Evolutionary conservation across 1,284 basidiomycete species (phyloP).

Genomic region (Inonotus hispidus): DNA sequence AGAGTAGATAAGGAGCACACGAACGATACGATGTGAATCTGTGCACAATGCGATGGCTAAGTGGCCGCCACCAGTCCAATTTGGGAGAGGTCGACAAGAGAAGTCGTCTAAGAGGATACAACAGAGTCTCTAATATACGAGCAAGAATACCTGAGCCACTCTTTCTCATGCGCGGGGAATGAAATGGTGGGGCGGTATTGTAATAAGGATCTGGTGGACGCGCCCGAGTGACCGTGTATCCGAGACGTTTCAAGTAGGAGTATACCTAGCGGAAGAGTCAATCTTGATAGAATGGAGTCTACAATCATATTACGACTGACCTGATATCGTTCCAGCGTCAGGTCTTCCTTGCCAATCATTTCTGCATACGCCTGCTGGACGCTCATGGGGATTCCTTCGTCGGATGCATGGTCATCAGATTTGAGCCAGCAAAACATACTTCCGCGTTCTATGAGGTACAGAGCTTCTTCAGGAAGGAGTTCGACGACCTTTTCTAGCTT

Average conservation of each 20-base stretch:
- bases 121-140: constrained; percentile 31
- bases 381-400: constrained; percentile 69
- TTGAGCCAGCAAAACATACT: constrained; percentile 78
- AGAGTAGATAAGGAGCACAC: background rate
- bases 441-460: constrained; percentile 90
- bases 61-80: constrained; percentile 60
- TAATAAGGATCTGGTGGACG: constrained; percentile 56
- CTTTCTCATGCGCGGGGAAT: constrained; percentile 7
- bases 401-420: constrained; percentile 28
- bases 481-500: constrained; percentile 61
- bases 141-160: constrained; percentile 26
- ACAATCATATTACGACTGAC: constrained; percentile 35
- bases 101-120: constrained; percentile 26
- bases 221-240: constrained; percentile 82
- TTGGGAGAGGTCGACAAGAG: background rate
- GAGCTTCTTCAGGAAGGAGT: constrained; percentile 88
- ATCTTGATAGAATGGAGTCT: background rate
- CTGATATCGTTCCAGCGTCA: constrained; percentile 85
- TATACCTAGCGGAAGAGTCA: constrained; percentile 59
- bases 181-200: constrained; percentile 42
- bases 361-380: constrained; percentile 86
- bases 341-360: constrained; percentile 73
- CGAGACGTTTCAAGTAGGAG: constrained; percentile 86
- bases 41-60: constrained; percentile 34
- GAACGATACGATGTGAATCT: constrained; percentile 8